These are phyloP conservation scores for Phytophthora capsici DNA, from an alignment of 352 stramenopile genomes.

Conservation along the genomic window DNA sequence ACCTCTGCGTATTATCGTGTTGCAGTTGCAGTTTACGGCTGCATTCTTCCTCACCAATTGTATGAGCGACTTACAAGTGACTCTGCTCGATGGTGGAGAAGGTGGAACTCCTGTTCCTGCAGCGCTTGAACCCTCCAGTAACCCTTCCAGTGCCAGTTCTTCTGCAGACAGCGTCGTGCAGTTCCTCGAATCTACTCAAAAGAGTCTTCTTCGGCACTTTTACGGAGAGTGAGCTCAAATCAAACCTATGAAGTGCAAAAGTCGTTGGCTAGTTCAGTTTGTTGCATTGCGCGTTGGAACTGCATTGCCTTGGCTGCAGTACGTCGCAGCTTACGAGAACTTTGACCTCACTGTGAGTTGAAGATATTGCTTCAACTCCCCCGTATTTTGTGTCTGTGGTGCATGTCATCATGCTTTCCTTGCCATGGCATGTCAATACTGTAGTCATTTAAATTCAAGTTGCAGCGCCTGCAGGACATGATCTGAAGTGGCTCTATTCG, in stretches of 20 bases:
- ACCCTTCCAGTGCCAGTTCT: constrained; percentile 3
- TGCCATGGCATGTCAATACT: too few relatives aligned
- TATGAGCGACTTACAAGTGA: constrained; percentile 45
- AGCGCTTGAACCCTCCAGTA: constrained; percentile 18
- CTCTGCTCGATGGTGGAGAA: constrained; percentile 40
- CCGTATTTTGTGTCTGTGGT: too few relatives aligned
- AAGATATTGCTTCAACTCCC: constrained; percentile 16
- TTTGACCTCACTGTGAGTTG: constrained; percentile 10
- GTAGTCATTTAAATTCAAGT: too few relatives aligned
- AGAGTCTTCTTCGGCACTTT: constrained; percentile 32
- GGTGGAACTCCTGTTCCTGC: constrained; percentile 12
- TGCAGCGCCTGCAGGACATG: background rate
- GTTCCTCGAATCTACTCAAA: constrained; percentile 34
- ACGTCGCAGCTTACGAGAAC: constrained; percentile 13
- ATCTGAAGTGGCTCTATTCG: constrained; percentile 29
- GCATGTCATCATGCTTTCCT: background rate
- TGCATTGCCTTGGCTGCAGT: background rate
- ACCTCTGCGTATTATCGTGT: constrained; percentile 47
- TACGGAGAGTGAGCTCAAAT: constrained; percentile 29
- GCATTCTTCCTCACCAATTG: constrained; percentile 51
- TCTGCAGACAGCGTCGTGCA: constrained; percentile 15
- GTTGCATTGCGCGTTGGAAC: background rate
- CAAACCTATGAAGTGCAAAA: constrained; percentile 5
- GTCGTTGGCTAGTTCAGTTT: background rate
- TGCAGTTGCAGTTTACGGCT: constrained; percentile 45